Evolutionary conservation across 2,329 filamentous ascomycete species (phyloP), one percentile per base, ranked within the genome.

Genomic region (Lecanosticta acicola): DNA sequence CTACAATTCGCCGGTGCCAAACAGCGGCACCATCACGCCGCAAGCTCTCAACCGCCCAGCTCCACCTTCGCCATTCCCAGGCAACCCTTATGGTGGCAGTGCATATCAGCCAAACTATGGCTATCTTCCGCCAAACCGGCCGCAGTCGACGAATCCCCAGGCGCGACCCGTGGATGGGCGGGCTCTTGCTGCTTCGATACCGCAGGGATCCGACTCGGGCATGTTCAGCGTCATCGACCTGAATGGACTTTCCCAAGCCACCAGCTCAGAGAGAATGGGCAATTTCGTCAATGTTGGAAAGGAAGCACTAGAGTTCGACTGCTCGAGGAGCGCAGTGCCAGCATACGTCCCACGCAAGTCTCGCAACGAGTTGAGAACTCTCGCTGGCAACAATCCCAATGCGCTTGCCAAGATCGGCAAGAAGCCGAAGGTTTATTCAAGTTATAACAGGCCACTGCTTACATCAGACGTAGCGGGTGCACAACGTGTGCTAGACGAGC

Each of bases 301-400:
- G 35, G 60, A 68, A 39, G 59, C 68, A 1, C 58, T 67, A 17
- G 69, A 74, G 39, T 62, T 68, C 36, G 60, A 67, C 11, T 65
- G 68, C 41, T 73, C 71, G 57, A 68, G 70, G 59, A 70, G 70
- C 66, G 64, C 65, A 3, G 53, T 74, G 7, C 71, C 72, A 1
- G 48, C 63, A 13, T 72, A 72, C 46, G 61, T 61, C 2, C 59
- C 66, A 29, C 65, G 72, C 20, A 68, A 68, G 42, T 75, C 72
- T 13, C 62, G 69, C 36, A 73, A 70, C 39, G 71, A 74, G 32
- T 54, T 74, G 36, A 68, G 68, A 45, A 66, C 61, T 43, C 58
- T 68, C 10, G 71, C 68, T 19, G 66, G 63, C 3, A 66, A 66
- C 36, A 70, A 72, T 48, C 65, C 66, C 20, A 66, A 64, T 39